A percentile compares a stretch with the other conserved stretches of the same genome.
These are phyloP conservation scores for Cladosporium sp. DNA, from an alignment of 2,329 filamentous ascomycete species.

Conservation along the genomic window DNA sequence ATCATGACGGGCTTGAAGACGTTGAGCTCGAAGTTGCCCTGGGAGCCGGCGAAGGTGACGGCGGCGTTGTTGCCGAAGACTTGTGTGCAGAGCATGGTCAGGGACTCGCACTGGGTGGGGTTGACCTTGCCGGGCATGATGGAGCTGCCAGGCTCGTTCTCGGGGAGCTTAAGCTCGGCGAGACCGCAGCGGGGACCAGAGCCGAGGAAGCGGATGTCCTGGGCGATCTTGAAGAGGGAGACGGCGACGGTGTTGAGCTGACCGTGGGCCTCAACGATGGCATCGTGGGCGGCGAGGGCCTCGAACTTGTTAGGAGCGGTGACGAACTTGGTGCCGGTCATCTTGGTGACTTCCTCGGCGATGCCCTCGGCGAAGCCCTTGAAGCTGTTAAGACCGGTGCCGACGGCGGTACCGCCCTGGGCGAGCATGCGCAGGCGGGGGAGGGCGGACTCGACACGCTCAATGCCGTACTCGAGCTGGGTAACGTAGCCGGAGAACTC, in stretches of 20 bases:
- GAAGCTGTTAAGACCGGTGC: constrained; percentile 96
- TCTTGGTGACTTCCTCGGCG: constrained; percentile 82
- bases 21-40: constrained; percentile 97
- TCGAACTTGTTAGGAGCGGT: constrained; percentile 99
- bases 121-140: constrained; percentile 99
- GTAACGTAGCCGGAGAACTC: constrained; percentile 97
- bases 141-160: constrained; percentile 95
- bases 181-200: constrained; percentile 94
- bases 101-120: constrained; percentile 93
- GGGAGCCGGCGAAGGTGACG: constrained; percentile 89
- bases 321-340: constrained; percentile 90
- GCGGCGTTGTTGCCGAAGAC: constrained; percentile 97
- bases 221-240: constrained; percentile 95
- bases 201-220: constrained; percentile 95
- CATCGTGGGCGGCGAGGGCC: constrained; percentile 90
- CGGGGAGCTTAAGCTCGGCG: constrained; percentile 85
- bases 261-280: constrained; percentile 89
- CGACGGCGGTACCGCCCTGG: constrained; percentile 94
- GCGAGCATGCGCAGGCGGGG: constrained; percentile 83
- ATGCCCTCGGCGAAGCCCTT: constrained; percentile 92
- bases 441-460: constrained; percentile 76
- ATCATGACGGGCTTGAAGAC: constrained; percentile 98
- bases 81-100: constrained; percentile 97
- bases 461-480: constrained; percentile 85
- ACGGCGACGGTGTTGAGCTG: constrained; percentile 87